Percentiles rank a stretch among this genome's conserved stretches.
Conservation (phyloP, 345 rosid species). For the Theobroma cacao region DNA sequence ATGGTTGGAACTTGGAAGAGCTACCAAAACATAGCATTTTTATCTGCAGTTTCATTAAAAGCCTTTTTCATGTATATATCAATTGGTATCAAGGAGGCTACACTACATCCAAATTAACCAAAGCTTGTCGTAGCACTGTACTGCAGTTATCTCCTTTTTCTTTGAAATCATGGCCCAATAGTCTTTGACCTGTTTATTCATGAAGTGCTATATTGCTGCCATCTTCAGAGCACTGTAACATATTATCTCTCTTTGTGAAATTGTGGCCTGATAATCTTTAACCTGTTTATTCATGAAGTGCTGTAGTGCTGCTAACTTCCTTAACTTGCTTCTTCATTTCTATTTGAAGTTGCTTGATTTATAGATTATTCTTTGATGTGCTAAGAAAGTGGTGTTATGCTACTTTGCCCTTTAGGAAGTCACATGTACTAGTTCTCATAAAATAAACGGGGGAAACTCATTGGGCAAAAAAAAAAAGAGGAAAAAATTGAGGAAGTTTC, state of each 20-base stretch:
- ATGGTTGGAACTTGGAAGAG: background rate
- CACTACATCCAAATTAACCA: background rate
- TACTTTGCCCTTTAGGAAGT: background rate
- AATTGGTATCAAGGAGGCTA: background rate
- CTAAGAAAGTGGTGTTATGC: background rate
- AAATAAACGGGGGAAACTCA: background rate
- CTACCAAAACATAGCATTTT: background rate
- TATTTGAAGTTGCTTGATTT: background rate
- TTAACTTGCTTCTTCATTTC: background rate
- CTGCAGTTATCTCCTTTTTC: background rate
- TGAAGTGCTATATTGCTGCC: background rate
- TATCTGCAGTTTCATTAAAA: background rate
- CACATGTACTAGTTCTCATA: background rate
- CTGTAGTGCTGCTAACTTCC: background rate
- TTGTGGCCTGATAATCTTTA: background rate
- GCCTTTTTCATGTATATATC: background rate
- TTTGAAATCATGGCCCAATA: background rate
- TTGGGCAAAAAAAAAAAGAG: no score
- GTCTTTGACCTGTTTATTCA: constrained; percentile 2
- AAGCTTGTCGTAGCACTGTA: background rate
- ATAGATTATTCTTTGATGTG: background rate
- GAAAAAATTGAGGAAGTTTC: no score
- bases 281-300: background rate
- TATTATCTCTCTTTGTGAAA: background rate
- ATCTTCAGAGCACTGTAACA: background rate